A percentile compares a stretch with the other conserved stretches of the same genome.
Conservation (phyloP, 1,284 basidiomycete genomes). For the Boletus sp. region DNA sequence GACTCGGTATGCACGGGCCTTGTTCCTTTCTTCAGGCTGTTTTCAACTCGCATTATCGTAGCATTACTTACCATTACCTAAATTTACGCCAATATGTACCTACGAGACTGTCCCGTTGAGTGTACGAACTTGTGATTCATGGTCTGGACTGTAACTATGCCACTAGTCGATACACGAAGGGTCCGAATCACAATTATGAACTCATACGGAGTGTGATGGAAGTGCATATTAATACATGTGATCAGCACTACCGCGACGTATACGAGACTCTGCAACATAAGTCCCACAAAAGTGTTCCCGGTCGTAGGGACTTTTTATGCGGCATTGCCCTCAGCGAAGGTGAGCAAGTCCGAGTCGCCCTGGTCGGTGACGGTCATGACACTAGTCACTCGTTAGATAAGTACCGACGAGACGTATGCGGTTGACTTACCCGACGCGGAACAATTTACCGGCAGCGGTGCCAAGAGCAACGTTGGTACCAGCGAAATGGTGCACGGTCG, state of each 20-base stretch:
- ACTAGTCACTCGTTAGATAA: slow-evolving; percentile 40
- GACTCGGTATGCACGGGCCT: neutral
- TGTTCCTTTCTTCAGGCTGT: no score
- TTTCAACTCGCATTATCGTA: no score
- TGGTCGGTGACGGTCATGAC: slow-evolving; percentile 97
- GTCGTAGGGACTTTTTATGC: slow-evolving; percentile 31
- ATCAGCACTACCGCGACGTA: neutral
- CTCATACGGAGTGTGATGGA: neutral
- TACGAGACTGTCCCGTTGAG: no score
- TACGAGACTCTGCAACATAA: slow-evolving; percentile 1
- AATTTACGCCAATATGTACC: no score
- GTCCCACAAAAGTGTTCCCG: slow-evolving; percentile 6
- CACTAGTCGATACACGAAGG: neutral
- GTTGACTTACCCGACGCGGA: slow-evolving; percentile 88
- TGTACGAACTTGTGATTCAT: no score
- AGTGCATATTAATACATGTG: slow-evolving; percentile 8
- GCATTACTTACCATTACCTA: no score
- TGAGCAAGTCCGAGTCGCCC: slow-evolving; percentile 94
- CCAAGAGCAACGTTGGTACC: slow-evolving; percentile 98
- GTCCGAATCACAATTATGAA: neutral
- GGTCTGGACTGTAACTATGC: no score
- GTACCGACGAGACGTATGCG: neutral
- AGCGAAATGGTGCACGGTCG: slow-evolving; percentile 93
- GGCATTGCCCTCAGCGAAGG: slow-evolving; percentile 64
- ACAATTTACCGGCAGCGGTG: slow-evolving; percentile 98